Evolutionary conservation across 306 rosid genomes (phyloP).

Genomic region (Ormosia semicastrata): DNA sequence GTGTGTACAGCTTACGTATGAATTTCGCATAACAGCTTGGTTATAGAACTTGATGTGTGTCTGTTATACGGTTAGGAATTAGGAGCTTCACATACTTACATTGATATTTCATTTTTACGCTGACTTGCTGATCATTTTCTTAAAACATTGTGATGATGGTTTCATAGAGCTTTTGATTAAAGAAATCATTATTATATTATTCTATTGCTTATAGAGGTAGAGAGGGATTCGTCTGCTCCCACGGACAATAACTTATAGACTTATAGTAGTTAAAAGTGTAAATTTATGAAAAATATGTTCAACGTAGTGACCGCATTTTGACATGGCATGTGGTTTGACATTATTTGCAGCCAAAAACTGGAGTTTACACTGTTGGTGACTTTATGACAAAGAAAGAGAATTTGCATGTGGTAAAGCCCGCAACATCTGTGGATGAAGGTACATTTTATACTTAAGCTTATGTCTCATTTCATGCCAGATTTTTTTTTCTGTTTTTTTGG

Average conservation of each 20-base stretch:
- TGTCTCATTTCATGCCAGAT: background rate
- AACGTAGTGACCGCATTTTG: background rate
- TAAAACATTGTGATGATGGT: background rate
- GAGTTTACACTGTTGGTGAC: slow-evolving; percentile 80
- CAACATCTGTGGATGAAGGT: slow-evolving; percentile 96
- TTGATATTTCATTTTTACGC: background rate
- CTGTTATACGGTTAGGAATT: background rate
- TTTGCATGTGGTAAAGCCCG: slow-evolving; percentile 75
- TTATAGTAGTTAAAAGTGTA: background rate
- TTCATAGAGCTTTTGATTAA: background rate
- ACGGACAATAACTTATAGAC: background rate
- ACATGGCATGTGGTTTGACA: slow-evolving; percentile 3
- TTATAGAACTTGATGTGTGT: background rate
- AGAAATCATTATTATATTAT: background rate
- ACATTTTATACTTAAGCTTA: background rate
- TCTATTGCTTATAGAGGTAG: background rate
- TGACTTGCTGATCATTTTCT: background rate
- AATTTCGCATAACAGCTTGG: background rate
- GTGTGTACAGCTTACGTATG: too few species aligned
- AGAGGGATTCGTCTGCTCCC: background rate
- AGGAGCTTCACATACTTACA: background rate
- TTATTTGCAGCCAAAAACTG: slow-evolving; percentile 61
- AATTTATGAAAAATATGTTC: background rate
- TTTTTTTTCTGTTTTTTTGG: background rate
- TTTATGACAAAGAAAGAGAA: slow-evolving; percentile 83